These are phyloP conservation scores for Boletus subparvulus DNA, from an alignment of 768 basidiomycete species.

Conservation along the genomic window DNA sequence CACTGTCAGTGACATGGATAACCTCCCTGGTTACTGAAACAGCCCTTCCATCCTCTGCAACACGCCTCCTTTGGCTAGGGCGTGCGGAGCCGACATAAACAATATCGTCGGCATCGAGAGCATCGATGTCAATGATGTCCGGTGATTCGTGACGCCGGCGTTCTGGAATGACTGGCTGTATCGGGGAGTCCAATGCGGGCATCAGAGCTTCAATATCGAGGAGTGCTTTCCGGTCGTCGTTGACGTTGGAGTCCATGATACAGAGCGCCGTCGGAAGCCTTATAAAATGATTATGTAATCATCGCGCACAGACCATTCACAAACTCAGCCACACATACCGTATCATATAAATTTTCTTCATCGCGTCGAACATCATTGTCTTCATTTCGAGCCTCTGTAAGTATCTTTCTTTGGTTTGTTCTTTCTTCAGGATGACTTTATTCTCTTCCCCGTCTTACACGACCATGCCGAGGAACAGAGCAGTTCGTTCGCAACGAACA, in stretches of 20 bases:
- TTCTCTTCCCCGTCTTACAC: conserved; percentile 93
- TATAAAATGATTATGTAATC: conserved; percentile 29
- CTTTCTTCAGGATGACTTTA: conserved; percentile 56
- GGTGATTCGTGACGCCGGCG: conserved; percentile 16
- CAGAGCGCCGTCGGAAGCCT: not conserved
- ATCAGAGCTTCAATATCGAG: conserved; percentile 14
- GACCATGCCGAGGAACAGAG: conserved; percentile 86
- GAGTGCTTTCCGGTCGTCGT: conserved; percentile 15
- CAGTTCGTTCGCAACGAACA: conserved; percentile 75
- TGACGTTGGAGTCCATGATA: conserved; percentile 14
- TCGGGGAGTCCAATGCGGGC: conserved; percentile 18
- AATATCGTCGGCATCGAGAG: conserved; percentile 36
- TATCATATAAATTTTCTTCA: conserved; percentile 29
- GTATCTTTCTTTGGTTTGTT: conserved; percentile 2
- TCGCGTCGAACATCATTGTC: not conserved
- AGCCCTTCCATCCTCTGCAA: conserved; percentile 23
- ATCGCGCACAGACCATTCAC: conserved; percentile 32
- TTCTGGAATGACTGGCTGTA: conserved; percentile 10
- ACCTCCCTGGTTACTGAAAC: conserved; percentile 21
- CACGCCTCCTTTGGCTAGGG: conserved; percentile 26
- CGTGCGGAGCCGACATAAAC: conserved; percentile 26
- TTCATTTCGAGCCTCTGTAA: conserved; percentile 3
- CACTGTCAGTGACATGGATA: conserved; percentile 40
- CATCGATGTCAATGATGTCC: conserved; percentile 48
- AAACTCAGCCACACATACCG: conserved; percentile 28